Evolutionary conservation across 129 eudicot genomes (phyloP), one percentile per base, ranked within the genome.

Genomic region (Arctium minus): DNA sequence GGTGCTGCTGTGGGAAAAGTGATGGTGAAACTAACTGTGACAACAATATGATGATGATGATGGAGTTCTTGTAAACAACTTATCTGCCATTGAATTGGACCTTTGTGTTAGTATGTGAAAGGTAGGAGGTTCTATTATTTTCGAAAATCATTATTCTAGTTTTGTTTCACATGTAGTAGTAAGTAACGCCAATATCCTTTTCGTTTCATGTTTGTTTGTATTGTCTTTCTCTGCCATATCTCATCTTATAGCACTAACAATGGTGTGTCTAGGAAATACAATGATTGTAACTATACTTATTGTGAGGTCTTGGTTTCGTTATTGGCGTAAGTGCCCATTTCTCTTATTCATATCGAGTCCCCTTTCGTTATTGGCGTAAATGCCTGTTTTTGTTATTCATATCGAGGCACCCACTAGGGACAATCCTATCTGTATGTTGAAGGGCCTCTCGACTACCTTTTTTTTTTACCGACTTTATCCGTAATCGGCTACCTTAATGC

Each of bases 21-120:
- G 77, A 50, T 50, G 76, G 53, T 0, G 32, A n/a, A 62, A 39
- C 74, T 79, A 79, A 84, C 81, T 74, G 80, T 80, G 81, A 80
- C 75, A 70, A 70, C 74, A 70, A 50, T 85, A 69, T 76, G 81
- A 75, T 50, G 82, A 36, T 75, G 78, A 75, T 48, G 76, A 31
- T 32, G 70, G 35, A 77, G 46, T 75, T 85, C 73, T 56, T 83
- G 87, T 78, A 82, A 79, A 62, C 70, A 46, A 73, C 46, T 68
- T 80, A 67, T 70, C 37, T 87, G 48, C 60, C 56, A 70, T 80
- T 79, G 71, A 56, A 35, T 83, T 77, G 70, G 62, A 76, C 84
- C 69, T 70, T 74, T 78, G 75, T 86, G 81, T 18, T 72, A 73
- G 79, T 73, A 84, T 86, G 88, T 74, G 80, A 80, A 83, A 80